These are phyloP conservation scores for Triglochin maritima DNA, from an alignment of 106 monocot genomes.

Conservation along the genomic window DNA sequence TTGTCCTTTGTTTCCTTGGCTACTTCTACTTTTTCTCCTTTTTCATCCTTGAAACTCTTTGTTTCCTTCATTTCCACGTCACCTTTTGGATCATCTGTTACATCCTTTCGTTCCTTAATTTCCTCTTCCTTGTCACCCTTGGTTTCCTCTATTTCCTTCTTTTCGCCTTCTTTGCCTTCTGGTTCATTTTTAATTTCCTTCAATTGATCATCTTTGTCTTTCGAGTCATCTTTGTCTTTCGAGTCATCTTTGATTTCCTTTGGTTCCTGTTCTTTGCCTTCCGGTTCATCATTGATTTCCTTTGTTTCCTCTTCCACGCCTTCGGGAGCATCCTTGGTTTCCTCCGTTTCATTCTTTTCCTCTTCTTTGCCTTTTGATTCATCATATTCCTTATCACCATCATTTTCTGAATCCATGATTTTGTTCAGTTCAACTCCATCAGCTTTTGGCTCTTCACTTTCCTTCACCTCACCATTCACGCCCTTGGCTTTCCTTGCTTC, in stretches of 20 bases:
- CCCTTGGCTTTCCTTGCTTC: background rate
- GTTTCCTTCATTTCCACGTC: background rate
- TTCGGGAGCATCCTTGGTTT: no score
- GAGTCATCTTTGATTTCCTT: background rate
- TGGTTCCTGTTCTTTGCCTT: no score
- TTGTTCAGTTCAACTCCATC: background rate
- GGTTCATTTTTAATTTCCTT: no score
- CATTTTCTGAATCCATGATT: background rate
- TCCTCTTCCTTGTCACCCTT: background rate
- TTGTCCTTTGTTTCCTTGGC: no score
- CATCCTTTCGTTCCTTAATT: background rate
- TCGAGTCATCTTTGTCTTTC: background rate
- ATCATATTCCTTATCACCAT: background rate
- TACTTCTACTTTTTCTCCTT: slow-evolving; percentile 1
- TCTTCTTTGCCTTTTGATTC: background rate
- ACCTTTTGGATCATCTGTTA: background rate
- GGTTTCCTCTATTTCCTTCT: background rate
- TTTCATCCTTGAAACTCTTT: background rate
- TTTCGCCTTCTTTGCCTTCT: background rate
- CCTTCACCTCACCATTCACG: background rate
- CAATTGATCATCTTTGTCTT: background rate
- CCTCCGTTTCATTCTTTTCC: no score
- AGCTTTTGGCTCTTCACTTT: no score
- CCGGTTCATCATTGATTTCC: background rate
- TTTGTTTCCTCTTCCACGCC: no score